Evolutionary conservation across 129 eudicot genomes (phyloP).

Genomic region (carrot (Daucus carota)): DNA sequence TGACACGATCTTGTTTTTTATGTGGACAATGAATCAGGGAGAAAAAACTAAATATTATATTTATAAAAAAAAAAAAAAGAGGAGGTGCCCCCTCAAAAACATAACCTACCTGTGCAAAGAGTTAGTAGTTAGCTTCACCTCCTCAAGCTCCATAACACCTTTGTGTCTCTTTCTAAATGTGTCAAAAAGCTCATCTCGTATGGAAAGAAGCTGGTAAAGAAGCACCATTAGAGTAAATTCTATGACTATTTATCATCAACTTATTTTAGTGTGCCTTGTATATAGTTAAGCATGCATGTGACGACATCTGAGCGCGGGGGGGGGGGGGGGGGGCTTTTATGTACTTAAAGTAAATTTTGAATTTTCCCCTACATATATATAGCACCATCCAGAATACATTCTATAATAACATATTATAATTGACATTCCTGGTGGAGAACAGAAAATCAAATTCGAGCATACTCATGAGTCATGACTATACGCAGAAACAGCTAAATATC

Average conservation of each 20-base stretch:
- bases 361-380: neutral
- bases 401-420: neutral
- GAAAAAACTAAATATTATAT: neutral
- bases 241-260: neutral
- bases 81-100: neutral
- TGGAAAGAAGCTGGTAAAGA: slow-evolving; percentile 51
- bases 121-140: slow-evolving; percentile 85
- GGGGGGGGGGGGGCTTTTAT: neutral
- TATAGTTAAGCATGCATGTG: neutral
- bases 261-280: neutral
- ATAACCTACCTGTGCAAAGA: slow-evolving; percentile 76
- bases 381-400: neutral
- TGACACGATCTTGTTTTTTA: neutral
- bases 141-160: slow-evolving; percentile 93
- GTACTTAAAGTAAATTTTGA: neutral
- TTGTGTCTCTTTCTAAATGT: slow-evolving; percentile 90
- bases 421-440: no score
- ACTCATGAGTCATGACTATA: neutral
- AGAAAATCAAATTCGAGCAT: neutral
- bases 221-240: neutral
- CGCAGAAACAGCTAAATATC: neutral
- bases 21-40: neutral
- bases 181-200: slow-evolving; percentile 95
- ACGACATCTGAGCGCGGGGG: neutral
- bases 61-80: neutral